Evolutionary conservation across 2,329 filamentous ascomycete species (phyloP).

Genomic region (Diatrype stigma): DNA sequence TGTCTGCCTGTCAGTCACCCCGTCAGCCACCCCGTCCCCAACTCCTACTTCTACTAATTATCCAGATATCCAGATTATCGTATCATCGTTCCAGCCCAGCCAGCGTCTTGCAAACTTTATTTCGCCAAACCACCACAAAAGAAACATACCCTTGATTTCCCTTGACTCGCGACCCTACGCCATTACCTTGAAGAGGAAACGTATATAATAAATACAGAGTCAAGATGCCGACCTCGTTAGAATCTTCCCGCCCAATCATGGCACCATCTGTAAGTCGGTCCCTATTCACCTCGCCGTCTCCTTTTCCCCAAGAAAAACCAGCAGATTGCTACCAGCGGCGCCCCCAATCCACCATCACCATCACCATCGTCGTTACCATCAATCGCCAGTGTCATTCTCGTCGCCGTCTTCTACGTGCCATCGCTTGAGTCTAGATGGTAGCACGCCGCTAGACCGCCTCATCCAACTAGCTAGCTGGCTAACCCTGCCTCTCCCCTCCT

Average conservation of each 20-base stretch:
- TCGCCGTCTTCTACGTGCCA: not conserved
- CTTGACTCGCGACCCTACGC: not conserved
- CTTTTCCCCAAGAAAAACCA: too few species aligned
- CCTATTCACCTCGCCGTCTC: not conserved
- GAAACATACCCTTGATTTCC: not conserved
- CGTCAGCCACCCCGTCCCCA: too few species aligned
- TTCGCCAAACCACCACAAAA: not conserved
- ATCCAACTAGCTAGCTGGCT: not conserved
- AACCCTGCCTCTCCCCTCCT: not conserved
- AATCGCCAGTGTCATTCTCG: not conserved
- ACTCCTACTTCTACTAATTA: too few species aligned
- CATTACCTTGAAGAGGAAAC: constrained; percentile 1
- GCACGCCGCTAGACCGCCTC: not conserved
- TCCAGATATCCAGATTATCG: not conserved
- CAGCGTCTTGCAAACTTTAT: not conserved
- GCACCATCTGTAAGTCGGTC: constrained; percentile 52
- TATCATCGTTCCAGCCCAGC: not conserved
- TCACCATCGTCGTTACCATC: not conserved
- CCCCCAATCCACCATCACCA: constrained; percentile 2
- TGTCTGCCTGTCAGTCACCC: not conserved
- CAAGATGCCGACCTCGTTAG: constrained; percentile 54
- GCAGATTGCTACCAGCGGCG: too few species aligned
- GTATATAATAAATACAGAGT: not conserved
- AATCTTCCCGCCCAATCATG: constrained; percentile 60
- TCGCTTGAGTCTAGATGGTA: too few species aligned